Base-by-base conservation (phyloP, 306 rosid genomes). In the Mimosa bimucronata region DNA sequence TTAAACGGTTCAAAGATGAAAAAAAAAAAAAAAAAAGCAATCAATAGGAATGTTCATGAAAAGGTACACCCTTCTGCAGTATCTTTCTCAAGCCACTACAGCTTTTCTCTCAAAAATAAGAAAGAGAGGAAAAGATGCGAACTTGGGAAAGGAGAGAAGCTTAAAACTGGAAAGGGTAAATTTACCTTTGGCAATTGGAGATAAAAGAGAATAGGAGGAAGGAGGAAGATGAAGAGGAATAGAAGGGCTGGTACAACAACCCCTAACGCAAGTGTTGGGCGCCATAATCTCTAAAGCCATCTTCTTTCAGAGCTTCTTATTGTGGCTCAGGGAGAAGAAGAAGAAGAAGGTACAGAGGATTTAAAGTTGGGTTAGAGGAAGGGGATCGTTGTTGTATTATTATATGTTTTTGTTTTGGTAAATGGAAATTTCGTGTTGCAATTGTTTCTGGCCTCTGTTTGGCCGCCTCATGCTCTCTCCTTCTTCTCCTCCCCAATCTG, bases 231-330 rank as follows among this genome's bases (percentile, higher is more conserved):
- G 98, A 1, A 95, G 92, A 77, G 98, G 98, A 64, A 95, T 91
- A 50, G 87, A 81, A 55, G 77, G 7, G 85, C 94, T 92, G 48
- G 79, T 77, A 73, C 98, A 92, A 90, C 98, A 94, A 28, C 98
- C 98, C 83, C 98, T 86, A 9, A 92, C 76, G 89, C 98, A 94
- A 0, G 88, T 80, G 89, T 94, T 94, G 19, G 98, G 97, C 85
- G 88, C 97, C 78, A 69, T 30, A 55, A 94, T 91, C 79, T 86
- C 85, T 11, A 91, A 30, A 21, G 88, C 90, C 93, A 94, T 75
- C 5, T 38, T 69, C 74, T 42, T 42, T 69, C 53, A 41, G 55
- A 69, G 10, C 68, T 75, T 66, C 61, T 15, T 68, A 34, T 69
- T 40, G 61, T 18, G 72, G 67, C 23, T 45, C 57, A 57, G 66